Evolutionary conservation across 1,284 basidiomycete species (phyloP).

Genomic region (Ustilago bromivora): DNA sequence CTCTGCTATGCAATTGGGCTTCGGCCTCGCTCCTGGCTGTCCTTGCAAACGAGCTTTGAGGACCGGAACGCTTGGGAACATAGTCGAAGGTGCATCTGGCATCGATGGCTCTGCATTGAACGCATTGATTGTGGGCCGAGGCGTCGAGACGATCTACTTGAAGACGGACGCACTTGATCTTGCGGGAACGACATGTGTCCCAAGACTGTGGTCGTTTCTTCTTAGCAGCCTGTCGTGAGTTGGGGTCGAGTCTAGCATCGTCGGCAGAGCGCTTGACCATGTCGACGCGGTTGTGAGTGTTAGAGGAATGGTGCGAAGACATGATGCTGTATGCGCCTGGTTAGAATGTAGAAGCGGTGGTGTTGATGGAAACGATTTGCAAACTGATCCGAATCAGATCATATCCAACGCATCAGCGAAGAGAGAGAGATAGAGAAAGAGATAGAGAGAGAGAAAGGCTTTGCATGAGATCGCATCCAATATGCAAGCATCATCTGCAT

Average conservation of each 20-base stretch:
- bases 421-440: no score
- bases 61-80: conserved; percentile 52
- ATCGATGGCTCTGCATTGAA: conserved; percentile 54
- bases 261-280: conserved; percentile 22
- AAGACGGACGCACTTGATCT: conserved; percentile 55
- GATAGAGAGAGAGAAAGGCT: not conserved
- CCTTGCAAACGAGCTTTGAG: conserved; percentile 51
- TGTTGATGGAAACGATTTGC: conserved; percentile 8
- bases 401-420: conserved; percentile 6
- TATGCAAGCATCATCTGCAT: not conserved
- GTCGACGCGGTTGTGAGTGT: conserved; percentile 9
- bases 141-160: conserved; percentile 46
- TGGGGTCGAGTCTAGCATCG: conserved; percentile 22
- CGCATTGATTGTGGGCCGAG: conserved; percentile 40
- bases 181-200: conserved; percentile 54
- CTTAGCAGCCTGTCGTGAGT: conserved; percentile 26
- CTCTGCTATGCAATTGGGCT: conserved; percentile 11
- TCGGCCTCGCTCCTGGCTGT: conserved; percentile 34
- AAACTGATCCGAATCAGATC: conserved; percentile 35
- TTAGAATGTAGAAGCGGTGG: not conserved
- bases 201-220: conserved; percentile 56
- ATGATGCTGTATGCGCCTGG: not conserved
- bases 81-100: conserved; percentile 57
- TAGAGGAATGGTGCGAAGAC: conserved; percentile 23
- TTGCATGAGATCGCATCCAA: conserved; percentile 3